phyloP scores from a whole-genome alignment of 2,329 filamentous ascomycete species.

The Scopulariopsis brevicaulis region DNA sequence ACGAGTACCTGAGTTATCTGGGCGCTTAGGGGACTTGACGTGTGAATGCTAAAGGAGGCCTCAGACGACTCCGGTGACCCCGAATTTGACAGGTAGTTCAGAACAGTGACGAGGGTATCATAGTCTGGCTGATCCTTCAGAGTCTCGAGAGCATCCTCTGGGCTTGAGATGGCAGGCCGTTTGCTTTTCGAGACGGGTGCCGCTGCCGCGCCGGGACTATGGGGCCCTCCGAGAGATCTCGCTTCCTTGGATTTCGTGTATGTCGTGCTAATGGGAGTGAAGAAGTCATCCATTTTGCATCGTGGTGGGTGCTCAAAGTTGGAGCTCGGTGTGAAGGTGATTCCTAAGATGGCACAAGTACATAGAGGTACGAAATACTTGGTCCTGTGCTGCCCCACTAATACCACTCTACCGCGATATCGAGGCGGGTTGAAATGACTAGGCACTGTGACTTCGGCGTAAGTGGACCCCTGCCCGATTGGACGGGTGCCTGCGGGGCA shows the following conservation, averaged over 20 bases:
- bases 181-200: neutral
- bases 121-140: slow-evolving; percentile 53
- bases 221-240: slow-evolving; percentile 4
- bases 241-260: slow-evolving; percentile 22
- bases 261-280: slow-evolving; percentile 41
- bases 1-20: slow-evolving; percentile 35
- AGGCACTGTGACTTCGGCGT: too few relatives aligned
- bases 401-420: neutral
- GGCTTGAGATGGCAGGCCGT: slow-evolving; percentile 6
- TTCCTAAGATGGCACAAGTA: neutral
- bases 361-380: neutral
- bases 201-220: neutral
- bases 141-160: slow-evolving; percentile 43
- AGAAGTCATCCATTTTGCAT: slow-evolving; percentile 39
- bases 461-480: neutral
- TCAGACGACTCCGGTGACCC: slow-evolving; percentile 6
- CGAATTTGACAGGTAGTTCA: slow-evolving; percentile 36
- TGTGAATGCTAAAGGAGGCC: slow-evolving; percentile 13
- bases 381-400: neutral
- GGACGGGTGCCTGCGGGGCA: neutral
- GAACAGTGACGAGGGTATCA: slow-evolving; percentile 36
- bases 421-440: neutral
- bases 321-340: neutral
- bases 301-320: neutral
- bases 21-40: slow-evolving; percentile 54